Evolutionary conservation across 2,329 filamentous ascomycete species (phyloP).

Genomic region (Pseudogymnoascus sp.): DNA sequence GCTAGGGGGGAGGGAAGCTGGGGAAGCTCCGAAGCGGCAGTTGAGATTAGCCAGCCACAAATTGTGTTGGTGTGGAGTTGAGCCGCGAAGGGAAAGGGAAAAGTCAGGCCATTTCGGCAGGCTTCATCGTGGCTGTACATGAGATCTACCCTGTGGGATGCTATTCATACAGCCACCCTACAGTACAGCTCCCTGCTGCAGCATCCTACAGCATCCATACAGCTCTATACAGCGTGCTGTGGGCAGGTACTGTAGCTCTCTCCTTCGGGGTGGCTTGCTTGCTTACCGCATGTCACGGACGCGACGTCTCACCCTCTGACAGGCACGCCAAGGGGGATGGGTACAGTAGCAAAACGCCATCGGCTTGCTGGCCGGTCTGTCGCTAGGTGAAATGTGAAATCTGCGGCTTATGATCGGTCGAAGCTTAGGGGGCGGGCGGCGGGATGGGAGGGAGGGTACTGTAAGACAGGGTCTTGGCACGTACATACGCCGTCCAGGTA

Average conservation of each 20-base stretch:
- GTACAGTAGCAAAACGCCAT: not conserved
- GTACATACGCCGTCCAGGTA: not conserved
- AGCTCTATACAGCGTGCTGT: not conserved
- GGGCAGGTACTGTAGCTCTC: not conserved
- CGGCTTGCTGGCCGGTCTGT: not conserved
- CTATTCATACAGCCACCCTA: not conserved
- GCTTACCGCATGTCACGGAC: not conserved
- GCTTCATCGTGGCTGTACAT: not conserved
- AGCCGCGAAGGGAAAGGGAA: not conserved
- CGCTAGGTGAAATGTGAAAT: not conserved
- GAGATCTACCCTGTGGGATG: not conserved
- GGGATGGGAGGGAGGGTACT: not conserved
- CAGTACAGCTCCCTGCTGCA: not conserved
- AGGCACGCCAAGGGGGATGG: not conserved
- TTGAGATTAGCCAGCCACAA: conserved; percentile 1
- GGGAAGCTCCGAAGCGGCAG: not conserved
- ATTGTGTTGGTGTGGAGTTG: not conserved
- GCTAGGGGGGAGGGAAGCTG: not conserved
- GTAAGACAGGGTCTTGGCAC: conserved; percentile 3
- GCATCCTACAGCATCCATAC: not conserved
- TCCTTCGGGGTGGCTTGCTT: too few relatives aligned
- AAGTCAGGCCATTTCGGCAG: not conserved
- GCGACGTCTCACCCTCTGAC: conserved; percentile 1
- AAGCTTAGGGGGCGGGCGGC: not conserved
- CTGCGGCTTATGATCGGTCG: not conserved